Evolutionary conservation across 176 grass and related monocot species (phyloP), one percentile per base, ranked within the genome.

Genomic region (Metroxylon sagu): DNA sequence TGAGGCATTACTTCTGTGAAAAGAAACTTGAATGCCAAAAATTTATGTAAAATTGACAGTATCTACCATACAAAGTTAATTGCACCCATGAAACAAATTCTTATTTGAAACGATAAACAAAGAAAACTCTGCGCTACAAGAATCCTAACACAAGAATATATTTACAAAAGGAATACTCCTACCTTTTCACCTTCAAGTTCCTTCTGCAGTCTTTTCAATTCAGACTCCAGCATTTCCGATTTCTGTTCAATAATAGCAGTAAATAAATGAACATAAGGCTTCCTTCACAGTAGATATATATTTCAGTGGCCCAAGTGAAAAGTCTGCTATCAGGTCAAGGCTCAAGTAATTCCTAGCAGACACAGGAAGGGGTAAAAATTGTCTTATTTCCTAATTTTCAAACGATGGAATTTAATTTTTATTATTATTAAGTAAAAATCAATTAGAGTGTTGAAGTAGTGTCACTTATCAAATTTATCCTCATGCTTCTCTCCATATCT

Each of bases 131-230:
- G 39, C 18, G 14, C 3, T 25, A 12, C 18, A 21, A 66, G 17
- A 66, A 14, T 12, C 35, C 7, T 43, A 12, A 43, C 8, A 43
- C 7, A 2, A 43, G 35, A 43, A 43, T 43, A 43, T 43, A 43
- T 43, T 43, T 10, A 43, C 10, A 43, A 43, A 73, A 74, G 54
- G 66, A 39, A 68, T 73, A 79, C 65, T 65, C 62, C 68, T 93
- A 98, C 94, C 94, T 98, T 98, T 74, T 98, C 85, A 79, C 73
- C 81, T 81, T 98, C 84, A 76, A 98, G 73, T 69, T 85, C 88
- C 60, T 77, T 84, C 76, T 78, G 83, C 62, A 93, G 62, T 58
- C 73, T 85, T 64, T 69, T 89, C 77, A 93, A 51, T 71, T 93
- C 76, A 60, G 53, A 76, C 56, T 98, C 94, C 18, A 93, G 62